Conservation (phyloP, 202 grass and related monocot species). For the Elaeis oleifera region DNA sequence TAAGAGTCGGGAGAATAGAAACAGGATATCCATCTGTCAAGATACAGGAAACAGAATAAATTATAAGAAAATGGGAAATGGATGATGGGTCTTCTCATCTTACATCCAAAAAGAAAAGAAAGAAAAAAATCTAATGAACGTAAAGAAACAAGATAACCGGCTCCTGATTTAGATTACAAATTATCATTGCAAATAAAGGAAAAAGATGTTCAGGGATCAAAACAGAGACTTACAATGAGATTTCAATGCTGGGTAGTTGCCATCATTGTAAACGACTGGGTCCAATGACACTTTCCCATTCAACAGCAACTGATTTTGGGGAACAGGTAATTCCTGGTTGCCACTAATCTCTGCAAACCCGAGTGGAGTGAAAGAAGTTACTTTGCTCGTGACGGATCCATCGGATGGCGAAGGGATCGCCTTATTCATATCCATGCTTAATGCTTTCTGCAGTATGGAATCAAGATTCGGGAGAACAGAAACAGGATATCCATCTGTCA, state of each 20-base stretch:
- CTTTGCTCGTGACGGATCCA: neutral
- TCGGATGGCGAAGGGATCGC: neutral
- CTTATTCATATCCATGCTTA: neutral
- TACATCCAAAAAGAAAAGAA: too few relatives aligned
- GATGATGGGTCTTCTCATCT: too few relatives aligned
- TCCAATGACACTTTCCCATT: neutral
- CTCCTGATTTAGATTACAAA: neutral
- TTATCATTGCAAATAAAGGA: neutral
- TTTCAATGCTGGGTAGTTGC: neutral
- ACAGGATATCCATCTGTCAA: too few relatives aligned
- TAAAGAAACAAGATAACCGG: too few relatives aligned
- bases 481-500: neutral
- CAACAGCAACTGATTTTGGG: slow-evolving; percentile 3
- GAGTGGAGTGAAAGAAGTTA: slow-evolving; percentile 1
- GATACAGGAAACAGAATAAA: too few relatives aligned
- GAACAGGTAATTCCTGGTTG: neutral
- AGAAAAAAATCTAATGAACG: too few relatives aligned
- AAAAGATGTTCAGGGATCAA: too few relatives aligned
- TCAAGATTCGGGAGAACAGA: neutral
- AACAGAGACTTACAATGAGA: neutral
- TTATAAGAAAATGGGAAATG: too few relatives aligned
- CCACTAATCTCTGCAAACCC: neutral
- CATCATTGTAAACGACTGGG: neutral
- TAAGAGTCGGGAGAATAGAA: neutral
- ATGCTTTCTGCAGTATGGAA: too few relatives aligned